Base-by-base conservation (phyloP, 495 filamentous ascomycete genomes). In the Achaetomiella virescens region DNA sequence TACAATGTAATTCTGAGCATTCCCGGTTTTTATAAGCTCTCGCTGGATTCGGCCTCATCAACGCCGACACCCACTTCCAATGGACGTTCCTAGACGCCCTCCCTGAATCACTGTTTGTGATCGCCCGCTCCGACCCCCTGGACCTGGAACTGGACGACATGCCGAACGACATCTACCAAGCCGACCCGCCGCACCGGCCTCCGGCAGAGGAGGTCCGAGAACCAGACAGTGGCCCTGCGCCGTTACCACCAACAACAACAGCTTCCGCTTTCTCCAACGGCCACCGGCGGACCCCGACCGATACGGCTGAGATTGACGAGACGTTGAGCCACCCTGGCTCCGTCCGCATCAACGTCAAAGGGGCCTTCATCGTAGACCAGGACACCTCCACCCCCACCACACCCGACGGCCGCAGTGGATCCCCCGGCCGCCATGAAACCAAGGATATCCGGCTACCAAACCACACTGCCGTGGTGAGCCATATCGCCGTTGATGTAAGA, bases 401-500 rank as follows among this genome's bases (percentile, higher is more conserved):
- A 72, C 80, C 85, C 52, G 84, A 83, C 18, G 74, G 74, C 38
- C 74, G 71, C 36, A 59, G 61, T 35, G 68, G 63, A 5, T 71
- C 70, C 17, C 71, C 69, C 31, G 81, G 80, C 27, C 80, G 85
- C 55, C 85, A 92, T 64, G 88, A 91, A 64, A 89, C 87, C 24
- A 87, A 86, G 61, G 92, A 96, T 66, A 97, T 98, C 62, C 81
- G 93, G n/a, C 77, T 98, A 14, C 93, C 93, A 21, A 91, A 96
- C 67, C 93, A 98, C 70, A 95, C 86, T 11, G 85, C 86, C 21
- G 81, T 92, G 2, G 90, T 98, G 43, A 96, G 90, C 73, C 93
- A 98, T 79, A 87, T 98, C 45, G 93, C 93, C 53, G 84, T 96
- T 54, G 93, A 98, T 82, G 90, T 95, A 80, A 72, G 87, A 75